A percentile compares a stretch with the other conserved stretches of the same genome.
These are phyloP conservation scores for Helianthus tuberosus DNA, from an alignment of 129 eudicot genomes.

Conservation along the genomic window DNA sequence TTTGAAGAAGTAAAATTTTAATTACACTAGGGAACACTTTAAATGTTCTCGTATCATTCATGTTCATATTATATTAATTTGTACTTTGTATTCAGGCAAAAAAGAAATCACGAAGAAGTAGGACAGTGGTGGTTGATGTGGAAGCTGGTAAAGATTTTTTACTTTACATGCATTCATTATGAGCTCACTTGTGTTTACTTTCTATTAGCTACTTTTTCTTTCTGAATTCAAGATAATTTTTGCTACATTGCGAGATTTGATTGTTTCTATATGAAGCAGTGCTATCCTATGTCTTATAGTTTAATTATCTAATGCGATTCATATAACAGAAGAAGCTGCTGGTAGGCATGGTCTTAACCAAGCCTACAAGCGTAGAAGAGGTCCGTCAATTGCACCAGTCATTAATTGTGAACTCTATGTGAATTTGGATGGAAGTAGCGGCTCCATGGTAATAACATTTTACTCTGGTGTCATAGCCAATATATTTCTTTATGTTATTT, in stretches of 20 bases:
- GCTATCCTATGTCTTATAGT: neutral
- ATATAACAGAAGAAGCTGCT: slow-evolving; percentile 45
- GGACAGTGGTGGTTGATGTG: slow-evolving; percentile 59
- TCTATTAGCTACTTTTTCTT: neutral
- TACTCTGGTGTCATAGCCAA: neutral
- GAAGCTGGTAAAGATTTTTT: slow-evolving; percentile 56
- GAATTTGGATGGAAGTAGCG: slow-evolving; percentile 58
- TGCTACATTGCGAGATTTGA: neutral
- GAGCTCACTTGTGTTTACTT: neutral
- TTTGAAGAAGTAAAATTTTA: slow-evolving; percentile 58
- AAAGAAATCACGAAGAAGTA: slow-evolving; percentile 54
- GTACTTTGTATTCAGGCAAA: slow-evolving; percentile 51
- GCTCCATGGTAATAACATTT: slow-evolving; percentile 43
- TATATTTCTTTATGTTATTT: neutral
- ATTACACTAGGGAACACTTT: slow-evolving; percentile 7
- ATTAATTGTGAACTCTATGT: slow-evolving; percentile 56
- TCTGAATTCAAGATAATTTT: neutral
- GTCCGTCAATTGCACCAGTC: slow-evolving; percentile 42
- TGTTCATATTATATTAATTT: neutral
- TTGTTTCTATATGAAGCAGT: neutral
- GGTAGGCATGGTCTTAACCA: slow-evolving; percentile 21
- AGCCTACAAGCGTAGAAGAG: slow-evolving; percentile 65
- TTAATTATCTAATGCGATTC: neutral
- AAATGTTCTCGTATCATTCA: neutral
- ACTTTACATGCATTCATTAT: neutral